These are phyloP conservation scores for Cardiospermum halicacabum DNA, from an alignment of 345 rosid genomes.

Conservation along the genomic window DNA sequence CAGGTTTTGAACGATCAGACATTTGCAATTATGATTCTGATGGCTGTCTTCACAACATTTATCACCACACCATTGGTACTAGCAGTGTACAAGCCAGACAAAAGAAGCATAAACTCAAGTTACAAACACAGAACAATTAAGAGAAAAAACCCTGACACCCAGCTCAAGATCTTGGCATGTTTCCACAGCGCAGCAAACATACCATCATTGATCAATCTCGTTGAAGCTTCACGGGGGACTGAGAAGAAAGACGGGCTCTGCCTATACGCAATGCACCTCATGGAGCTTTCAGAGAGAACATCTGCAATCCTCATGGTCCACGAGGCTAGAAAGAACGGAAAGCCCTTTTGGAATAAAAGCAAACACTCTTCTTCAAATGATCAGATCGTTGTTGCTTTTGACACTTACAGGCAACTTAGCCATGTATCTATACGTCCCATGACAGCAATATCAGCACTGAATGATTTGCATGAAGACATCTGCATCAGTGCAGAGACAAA, in stretches of 20 bases:
- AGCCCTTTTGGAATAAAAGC: slow-evolving; percentile 82
- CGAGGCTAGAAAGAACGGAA: slow-evolving; percentile 73
- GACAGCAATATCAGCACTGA: slow-evolving; percentile 74
- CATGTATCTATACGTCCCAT: slow-evolving; percentile 66
- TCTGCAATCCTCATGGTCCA: slow-evolving; percentile 91
- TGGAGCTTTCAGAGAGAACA: slow-evolving; percentile 88
- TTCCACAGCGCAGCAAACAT: slow-evolving; percentile 50
- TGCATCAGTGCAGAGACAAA: slow-evolving; percentile 56
- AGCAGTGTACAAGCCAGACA: slow-evolving; percentile 62
- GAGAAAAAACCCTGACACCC: slow-evolving; percentile 32
- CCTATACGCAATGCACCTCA: slow-evolving; percentile 86
- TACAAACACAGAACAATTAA: slow-evolving; percentile 49
- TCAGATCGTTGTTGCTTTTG: slow-evolving; percentile 73
- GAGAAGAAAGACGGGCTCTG: slow-evolving; percentile 60
- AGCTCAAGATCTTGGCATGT: slow-evolving; percentile 57
- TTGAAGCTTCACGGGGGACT: slow-evolving; percentile 79
- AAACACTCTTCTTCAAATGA: slow-evolving; percentile 31
- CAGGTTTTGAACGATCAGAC: slow-evolving; percentile 82
- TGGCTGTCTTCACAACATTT: slow-evolving; percentile 81
- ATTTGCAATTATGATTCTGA: slow-evolving; percentile 70
- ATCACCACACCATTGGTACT: slow-evolving; percentile 68
- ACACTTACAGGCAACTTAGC: slow-evolving; percentile 60
- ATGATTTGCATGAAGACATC: slow-evolving; percentile 66
- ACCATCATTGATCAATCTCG: slow-evolving; percentile 58
- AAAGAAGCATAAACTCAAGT: slow-evolving; percentile 19